Evolutionary conservation across 768 basidiomycete species (phyloP).

Genomic region (Rhizopogon salebrosus): DNA sequence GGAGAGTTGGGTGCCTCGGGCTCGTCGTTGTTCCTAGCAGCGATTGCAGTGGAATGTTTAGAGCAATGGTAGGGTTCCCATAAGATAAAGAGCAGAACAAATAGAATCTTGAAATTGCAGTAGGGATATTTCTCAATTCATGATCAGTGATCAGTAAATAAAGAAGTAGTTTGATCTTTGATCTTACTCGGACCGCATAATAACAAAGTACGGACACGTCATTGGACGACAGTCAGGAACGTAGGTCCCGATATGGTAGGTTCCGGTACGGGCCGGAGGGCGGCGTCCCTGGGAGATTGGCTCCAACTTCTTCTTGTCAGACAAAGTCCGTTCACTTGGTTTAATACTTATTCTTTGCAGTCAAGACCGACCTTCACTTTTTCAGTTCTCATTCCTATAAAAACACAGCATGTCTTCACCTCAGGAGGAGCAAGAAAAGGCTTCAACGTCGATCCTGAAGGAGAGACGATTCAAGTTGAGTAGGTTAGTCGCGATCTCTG

Average conservation of each 20-base stretch:
- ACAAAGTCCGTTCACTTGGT: conserved; percentile 9
- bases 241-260: conserved; percentile 19
- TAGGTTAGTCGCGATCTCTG: conserved; percentile 44
- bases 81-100: no score
- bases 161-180: not conserved
- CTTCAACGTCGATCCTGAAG: conserved; percentile 52
- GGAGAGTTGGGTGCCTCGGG: not conserved
- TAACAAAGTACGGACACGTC: conserved; percentile 15
- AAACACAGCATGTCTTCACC: conserved; percentile 22
- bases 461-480: conserved; percentile 85
- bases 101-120: not conserved
- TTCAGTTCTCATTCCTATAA: conserved; percentile 2
- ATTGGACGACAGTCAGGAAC: conserved; percentile 12
- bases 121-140: not conserved
- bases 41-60: not conserved
- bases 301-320: not conserved
- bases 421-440: conserved; percentile 38
- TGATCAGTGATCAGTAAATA: not conserved
- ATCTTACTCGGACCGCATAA: not conserved
- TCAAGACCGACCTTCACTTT: conserved; percentile 4
- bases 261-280: conserved; percentile 23
- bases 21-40: not conserved
- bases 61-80: no score
- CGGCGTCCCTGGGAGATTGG: not conserved
- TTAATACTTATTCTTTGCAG: conserved; percentile 22